Conservation (phyloP, 192 early-diverging fungal genomes). For the Backusella parvicylindrica region DNA sequence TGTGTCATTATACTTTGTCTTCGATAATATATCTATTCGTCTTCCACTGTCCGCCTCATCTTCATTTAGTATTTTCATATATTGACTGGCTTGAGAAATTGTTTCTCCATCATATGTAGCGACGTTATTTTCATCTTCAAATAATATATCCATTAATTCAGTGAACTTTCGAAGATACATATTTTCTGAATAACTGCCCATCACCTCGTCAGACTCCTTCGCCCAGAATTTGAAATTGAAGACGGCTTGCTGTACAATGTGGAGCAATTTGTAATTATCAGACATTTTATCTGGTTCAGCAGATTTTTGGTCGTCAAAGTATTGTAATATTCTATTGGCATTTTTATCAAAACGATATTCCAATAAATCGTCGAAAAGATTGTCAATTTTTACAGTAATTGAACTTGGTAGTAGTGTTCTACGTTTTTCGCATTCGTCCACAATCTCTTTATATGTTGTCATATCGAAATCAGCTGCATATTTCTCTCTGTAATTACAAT, state of each 20-base stretch:
- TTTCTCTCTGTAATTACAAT: neutral
- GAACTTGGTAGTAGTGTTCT: constrained; percentile 6
- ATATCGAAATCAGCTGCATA: neutral
- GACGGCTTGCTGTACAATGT: neutral
- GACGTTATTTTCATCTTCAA: constrained; percentile 1
- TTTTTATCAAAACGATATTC: constrained; percentile 12
- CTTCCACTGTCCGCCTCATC: neutral
- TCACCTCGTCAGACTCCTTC: neutral
- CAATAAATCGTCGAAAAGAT: neutral
- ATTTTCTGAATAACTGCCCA: neutral
- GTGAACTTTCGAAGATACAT: neutral
- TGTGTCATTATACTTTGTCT: neutral
- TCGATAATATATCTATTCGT: neutral
- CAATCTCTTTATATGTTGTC: constrained; percentile 3
- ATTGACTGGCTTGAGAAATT: neutral
- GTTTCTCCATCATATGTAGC: constrained; percentile 1
- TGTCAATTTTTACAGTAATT: neutral
- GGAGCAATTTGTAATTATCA: neutral
- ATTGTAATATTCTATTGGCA: constrained; percentile 6
- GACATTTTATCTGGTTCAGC: constrained; percentile 1
- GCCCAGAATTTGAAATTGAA: constrained; percentile 6
- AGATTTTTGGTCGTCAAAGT: constrained; percentile 5
- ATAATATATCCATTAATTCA: constrained; percentile 2
- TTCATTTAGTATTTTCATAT: neutral
- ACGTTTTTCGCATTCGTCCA: constrained; percentile 7